Conservation (phyloP, 441 rosid genomes). For the Gossypium laxum region DNA sequence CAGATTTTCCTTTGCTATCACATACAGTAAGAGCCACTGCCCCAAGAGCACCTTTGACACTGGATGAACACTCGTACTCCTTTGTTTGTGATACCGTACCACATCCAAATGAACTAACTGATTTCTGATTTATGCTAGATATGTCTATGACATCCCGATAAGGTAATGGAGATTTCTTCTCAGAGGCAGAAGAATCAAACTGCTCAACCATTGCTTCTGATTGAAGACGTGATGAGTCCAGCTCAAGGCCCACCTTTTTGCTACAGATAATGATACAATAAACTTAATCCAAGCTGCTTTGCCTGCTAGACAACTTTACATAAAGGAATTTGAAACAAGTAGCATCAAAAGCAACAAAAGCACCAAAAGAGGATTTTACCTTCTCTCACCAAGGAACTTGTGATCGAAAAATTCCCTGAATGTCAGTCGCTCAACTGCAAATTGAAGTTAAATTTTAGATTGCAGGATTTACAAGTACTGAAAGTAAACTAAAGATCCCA, state of each 20-base stretch:
- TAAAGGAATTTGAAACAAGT: background rate
- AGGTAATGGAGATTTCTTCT: slow-evolving; percentile 25
- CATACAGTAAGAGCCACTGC: slow-evolving; percentile 18
- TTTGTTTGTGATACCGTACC: slow-evolving; percentile 18
- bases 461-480: background rate
- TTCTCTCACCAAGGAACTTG: slow-evolving; percentile 46
- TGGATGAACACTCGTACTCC: slow-evolving; percentile 25
- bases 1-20: slow-evolving; percentile 31
- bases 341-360: slow-evolving; percentile 7
- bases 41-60: slow-evolving; percentile 22
- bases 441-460: slow-evolving; percentile 12
- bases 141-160: slow-evolving; percentile 13
- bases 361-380: slow-evolving; percentile 32
- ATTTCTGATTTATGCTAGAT: slow-evolving; percentile 15
- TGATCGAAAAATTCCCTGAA: slow-evolving; percentile 73
- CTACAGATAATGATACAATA: slow-evolving; percentile 29
- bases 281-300: slow-evolving; percentile 14
- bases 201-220: slow-evolving; percentile 21
- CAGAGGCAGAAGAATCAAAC: slow-evolving; percentile 26
- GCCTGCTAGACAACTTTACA: slow-evolving; percentile 10
- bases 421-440: slow-evolving; percentile 58
- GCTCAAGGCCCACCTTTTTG: slow-evolving; percentile 24
- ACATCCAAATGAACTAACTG: slow-evolving; percentile 20
- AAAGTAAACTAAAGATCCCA: background rate
- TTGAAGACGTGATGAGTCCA: slow-evolving; percentile 16